Evolutionary conservation across 495 filamentous ascomycete genomes (phyloP), one percentile per base, ranked within the genome.

Genomic region (Tuber melanosporum): DNA sequence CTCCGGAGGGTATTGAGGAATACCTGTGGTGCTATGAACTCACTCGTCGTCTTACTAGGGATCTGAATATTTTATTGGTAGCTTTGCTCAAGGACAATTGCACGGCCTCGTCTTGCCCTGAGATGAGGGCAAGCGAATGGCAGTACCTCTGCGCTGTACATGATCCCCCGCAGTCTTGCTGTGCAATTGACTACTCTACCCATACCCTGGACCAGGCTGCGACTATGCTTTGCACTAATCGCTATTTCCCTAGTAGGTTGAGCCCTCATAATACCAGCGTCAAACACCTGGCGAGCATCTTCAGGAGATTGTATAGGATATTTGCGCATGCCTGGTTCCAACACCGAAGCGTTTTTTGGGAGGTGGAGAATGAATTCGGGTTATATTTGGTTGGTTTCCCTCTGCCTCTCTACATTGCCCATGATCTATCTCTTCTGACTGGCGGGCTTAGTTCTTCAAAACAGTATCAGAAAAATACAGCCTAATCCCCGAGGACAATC

Each of bases 281-380:
- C 74, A 91, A 94, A 84, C 93, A 96, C 84, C 86, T 99, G 45
- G 92, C 92, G 72, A 98, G 97, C 84, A 94, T 99, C 73, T 97
- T 98, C 85, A 89, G 96, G 73, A 88, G 95, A 12, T 88, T 98
- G 72, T 97, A 99, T 84, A 89, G 95, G 71, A 98, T 99, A 83
- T 98, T 98, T 83, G 96, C 95, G 72, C 95, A 99, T 82, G 95
- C 95, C 17, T 99, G 95, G 95, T 99, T 97, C 84, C 94, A 97
- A 84, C 95, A 99, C 83, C 90, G 94, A 32, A 90, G 90, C 72
- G 91, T 97, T n/a, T 99, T 98, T 83, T 98, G 94, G 94, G 90
- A 92, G 57, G 91, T 98, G n/a, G 96, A 99, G 84, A 88, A 88
- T 19, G 88, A 92, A 83, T 91, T 91, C 71, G 95, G 95, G 15